Percentiles rank a stretch among this genome's conserved stretches.
These are phyloP conservation scores for Ogataea angusta DNA, from an alignment of 805 yeast species.

Conservation along the genomic window DNA sequence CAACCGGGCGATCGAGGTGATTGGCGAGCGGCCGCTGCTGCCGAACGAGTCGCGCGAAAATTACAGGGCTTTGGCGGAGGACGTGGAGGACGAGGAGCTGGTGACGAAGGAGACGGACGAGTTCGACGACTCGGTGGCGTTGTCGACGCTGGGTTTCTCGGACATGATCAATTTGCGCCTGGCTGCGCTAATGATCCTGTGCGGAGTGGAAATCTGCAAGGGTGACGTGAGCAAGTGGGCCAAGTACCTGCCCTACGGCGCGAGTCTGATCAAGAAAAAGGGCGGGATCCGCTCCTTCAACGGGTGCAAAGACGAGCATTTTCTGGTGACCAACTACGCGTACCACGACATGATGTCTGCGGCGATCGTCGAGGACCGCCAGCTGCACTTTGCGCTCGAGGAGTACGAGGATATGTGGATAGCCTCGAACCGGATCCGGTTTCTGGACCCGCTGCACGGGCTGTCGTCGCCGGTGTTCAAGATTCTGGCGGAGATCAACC, in stretches of 20 bases:
- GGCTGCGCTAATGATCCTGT: conserved; percentile 63
- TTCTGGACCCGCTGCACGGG: conserved; percentile 68
- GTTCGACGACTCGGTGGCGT: conserved; percentile 7
- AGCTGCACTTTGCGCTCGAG: conserved; percentile 59
- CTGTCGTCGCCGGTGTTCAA: conserved; percentile 66
- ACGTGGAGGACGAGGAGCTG: conserved; percentile 28
- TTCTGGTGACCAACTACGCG: conserved; percentile 75
- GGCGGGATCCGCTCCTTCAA: conserved; percentile 60
- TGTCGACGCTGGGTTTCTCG: conserved; percentile 25
- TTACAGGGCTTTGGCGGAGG: conserved; percentile 24
- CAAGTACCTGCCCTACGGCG: conserved; percentile 60
- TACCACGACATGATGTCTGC: conserved; percentile 76
- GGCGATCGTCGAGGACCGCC: conserved; percentile 53
- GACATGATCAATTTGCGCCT: conserved; percentile 43
- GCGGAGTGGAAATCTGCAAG: conserved; percentile 79
- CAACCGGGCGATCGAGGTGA: conserved; percentile 43
- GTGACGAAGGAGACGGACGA: conserved; percentile 8
- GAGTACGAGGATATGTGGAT: conserved; percentile 55
- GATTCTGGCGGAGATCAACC: conserved; percentile 64
- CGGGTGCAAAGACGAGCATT: conserved; percentile 57
- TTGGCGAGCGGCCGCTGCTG: conserved; percentile 33
- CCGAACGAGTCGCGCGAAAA: conserved; percentile 21
- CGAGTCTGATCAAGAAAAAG: conserved; percentile 52
- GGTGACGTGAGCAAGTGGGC: conserved; percentile 83
- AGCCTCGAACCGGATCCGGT: conserved; percentile 37